phyloP scores from a whole-genome alignment of 225 moss, liverwort and hornwort species.

The Anthoceros angustus region DNA sequence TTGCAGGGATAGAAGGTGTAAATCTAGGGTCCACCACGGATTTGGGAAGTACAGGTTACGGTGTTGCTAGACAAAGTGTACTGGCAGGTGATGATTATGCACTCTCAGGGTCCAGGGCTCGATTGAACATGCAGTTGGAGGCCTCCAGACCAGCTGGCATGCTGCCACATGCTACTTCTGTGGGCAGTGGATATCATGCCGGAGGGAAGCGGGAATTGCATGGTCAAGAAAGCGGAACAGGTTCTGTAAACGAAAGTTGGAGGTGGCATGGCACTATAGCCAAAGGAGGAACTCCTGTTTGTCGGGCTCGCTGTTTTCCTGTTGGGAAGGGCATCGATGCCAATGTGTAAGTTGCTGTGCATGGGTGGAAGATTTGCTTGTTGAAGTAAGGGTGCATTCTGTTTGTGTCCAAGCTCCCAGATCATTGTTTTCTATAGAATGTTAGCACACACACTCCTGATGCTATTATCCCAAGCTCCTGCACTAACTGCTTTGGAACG shows the following conservation, averaged over 20 bases:
- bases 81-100: slow-evolving; percentile 29
- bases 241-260: slow-evolving; percentile 61
- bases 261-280: slow-evolving; percentile 99
- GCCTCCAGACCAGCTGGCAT: not conserved
- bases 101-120: slow-evolving; percentile 8
- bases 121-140: not conserved
- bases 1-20: slow-evolving; percentile 32
- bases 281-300: slow-evolving; percentile 97
- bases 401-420: not conserved
- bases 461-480: not conserved
- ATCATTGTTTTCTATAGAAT: not conserved
- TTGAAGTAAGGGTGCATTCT: not conserved
- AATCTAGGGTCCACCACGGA: slow-evolving; percentile 29
- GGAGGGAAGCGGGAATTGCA: slow-evolving; percentile 23
- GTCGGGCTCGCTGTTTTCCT: slow-evolving; percentile 81
- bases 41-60: slow-evolving; percentile 32
- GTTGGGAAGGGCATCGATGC: slow-evolving; percentile 94
- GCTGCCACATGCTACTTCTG: not conserved
- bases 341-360: slow-evolving; percentile 53
- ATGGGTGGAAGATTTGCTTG: not conserved
- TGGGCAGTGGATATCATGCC: slow-evolving; percentile 11
- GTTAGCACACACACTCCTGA: not conserved
- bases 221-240: slow-evolving; percentile 28
- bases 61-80: slow-evolving; percentile 15
- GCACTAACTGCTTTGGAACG: slow-evolving; percentile 9